Percentiles rank a stretch among this genome's conserved stretches.
These are phyloP conservation scores for Platanthera zijinensis DNA, from an alignment of 106 monocot species.

Conservation along the genomic window DNA sequence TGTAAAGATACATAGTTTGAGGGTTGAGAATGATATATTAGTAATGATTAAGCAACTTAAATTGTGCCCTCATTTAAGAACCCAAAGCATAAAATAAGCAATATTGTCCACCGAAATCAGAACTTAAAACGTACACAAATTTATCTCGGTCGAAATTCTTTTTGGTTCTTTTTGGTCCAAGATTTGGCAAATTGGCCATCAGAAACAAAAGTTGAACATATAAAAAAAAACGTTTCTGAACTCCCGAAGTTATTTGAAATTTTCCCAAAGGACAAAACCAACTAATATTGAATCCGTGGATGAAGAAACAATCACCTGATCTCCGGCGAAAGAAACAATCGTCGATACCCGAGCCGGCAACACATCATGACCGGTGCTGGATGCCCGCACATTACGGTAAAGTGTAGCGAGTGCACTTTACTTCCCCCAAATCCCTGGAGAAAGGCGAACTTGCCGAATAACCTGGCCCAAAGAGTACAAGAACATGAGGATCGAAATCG, in stretches of 20 bases:
- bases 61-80: too few species aligned
- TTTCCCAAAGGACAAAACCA: neutral
- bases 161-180: too few species aligned
- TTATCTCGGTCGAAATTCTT: too few species aligned
- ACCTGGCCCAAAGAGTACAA: slow-evolving; percentile 53
- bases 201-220: neutral
- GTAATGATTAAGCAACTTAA: too few species aligned
- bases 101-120: too few species aligned
- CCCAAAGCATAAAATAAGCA: neutral
- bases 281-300: neutral
- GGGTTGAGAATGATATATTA: too few species aligned
- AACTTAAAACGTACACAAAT: too few species aligned
- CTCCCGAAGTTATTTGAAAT: neutral
- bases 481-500: slow-evolving; percentile 44
- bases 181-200: too few species aligned
- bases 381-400: too few species aligned
- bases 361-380: slow-evolving; percentile 26
- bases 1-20: too few species aligned
- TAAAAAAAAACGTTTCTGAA: neutral
- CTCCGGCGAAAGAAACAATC: slow-evolving; percentile 56
- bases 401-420: too few species aligned
- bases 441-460: slow-evolving; percentile 18
- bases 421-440: too few species aligned
- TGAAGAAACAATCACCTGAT: slow-evolving; percentile 45
- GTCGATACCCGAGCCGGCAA: slow-evolving; percentile 15